Conservation (phyloP, 371 early-diverging fungal genomes). For the Syncephalis fuscata region DNA sequence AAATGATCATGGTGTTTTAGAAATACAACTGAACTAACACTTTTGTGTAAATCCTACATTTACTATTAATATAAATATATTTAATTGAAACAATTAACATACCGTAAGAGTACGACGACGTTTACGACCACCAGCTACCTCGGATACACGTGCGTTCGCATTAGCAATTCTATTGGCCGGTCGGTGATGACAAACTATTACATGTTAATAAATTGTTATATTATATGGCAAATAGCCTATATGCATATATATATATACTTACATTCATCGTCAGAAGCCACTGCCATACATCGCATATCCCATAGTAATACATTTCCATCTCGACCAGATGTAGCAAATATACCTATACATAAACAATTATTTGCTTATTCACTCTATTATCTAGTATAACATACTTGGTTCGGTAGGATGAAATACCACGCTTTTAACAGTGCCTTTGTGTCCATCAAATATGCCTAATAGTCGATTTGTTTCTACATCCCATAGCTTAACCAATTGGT, state of each 20-base stretch:
- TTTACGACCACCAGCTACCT: too few species aligned
- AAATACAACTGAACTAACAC: slow-evolving; percentile 36
- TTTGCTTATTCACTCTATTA: background rate
- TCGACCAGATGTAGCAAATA: slow-evolving; percentile 35
- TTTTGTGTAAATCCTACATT: slow-evolving; percentile 9
- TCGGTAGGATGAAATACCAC: slow-evolving; percentile 29
- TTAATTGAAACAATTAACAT: slow-evolving; percentile 6
- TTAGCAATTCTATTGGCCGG: too few species aligned
- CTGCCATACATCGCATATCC: slow-evolving; percentile 31
- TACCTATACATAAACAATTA: slow-evolving; percentile 14
- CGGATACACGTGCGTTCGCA: too few species aligned
- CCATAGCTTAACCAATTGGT: slow-evolving; percentile 35
- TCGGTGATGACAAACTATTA: too few species aligned
- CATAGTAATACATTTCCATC: slow-evolving; percentile 44
- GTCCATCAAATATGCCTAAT: slow-evolving; percentile 25
- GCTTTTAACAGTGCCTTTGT: slow-evolving; percentile 30
- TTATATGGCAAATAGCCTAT: too few species aligned
- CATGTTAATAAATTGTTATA: too few species aligned
- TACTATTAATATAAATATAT: slow-evolving; percentile 9
- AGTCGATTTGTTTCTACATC: slow-evolving; percentile 28
- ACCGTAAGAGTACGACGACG: too few species aligned
- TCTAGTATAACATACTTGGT: slow-evolving; percentile 23
- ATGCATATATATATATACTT: too few species aligned
- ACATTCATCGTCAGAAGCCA: slow-evolving; percentile 7
- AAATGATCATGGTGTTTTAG: slow-evolving; percentile 13